Base-by-base conservation (phyloP, 345 rosid genomes). In the Eucalyptus coolabah region DNA sequence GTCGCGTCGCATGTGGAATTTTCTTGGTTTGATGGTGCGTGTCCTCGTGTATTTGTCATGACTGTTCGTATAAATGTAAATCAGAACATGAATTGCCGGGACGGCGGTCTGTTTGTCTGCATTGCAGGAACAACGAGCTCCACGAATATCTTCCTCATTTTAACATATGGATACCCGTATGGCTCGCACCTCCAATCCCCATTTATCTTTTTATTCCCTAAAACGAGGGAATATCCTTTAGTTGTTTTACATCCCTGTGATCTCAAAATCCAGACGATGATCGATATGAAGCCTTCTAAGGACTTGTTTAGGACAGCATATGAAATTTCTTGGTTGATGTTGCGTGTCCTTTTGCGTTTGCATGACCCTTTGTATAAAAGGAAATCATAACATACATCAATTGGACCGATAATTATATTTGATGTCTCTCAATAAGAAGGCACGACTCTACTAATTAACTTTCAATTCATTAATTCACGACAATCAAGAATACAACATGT, bases 161-260 rank as follows among this genome's bases (percentile, higher is more conserved):
- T 53, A 53, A 53, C 2, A 8, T 53, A 53, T 53, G 59, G 26
- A 53, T 53, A 8, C 26, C 59, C 1, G 1, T 49, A 4, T 12
- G 50, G 0, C 50, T 49, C 15, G 50, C 50, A 1, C 1, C 11
- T 53, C 59, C 26, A 21, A 53, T 19, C 1, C 59, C 26, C 1
- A 21, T 53, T 19, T 53, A 53, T 53, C 26, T 53, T 53, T 53
- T 53, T 0, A 0, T 21, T 53, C 26, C 59, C 26, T 53, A 4
- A 21, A 21, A 53, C 2, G 59, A 53, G 11, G 0, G 5, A 53
- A 21, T 53, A 53, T 5, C 11, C 0, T 21, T 53, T 53, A 21
- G 11, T 53, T 53, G 5, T 0, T 53, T 53, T 21, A 53, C 59
- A 8, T 53, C 2, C 59, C 11, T 21, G 2, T 53, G 26, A 53